Conservation (phyloP, 192 early-diverging fungal species). For the Nowakowskiella sp. region DNA sequence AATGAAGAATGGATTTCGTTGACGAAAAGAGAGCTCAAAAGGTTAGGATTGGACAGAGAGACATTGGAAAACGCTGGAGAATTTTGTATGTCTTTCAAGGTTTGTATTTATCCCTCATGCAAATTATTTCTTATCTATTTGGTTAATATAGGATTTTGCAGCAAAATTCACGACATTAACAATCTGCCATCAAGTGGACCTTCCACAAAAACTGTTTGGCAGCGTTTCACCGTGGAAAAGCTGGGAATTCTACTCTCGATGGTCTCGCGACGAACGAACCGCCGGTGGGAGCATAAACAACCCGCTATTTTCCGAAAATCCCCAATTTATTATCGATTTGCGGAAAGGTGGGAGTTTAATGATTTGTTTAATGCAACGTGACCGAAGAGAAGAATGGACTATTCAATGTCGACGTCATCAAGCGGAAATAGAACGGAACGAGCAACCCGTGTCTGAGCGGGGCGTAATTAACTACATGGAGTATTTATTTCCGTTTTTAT, state of each 20-base stretch:
- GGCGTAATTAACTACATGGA: no score
- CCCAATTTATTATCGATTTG: slow-evolving; percentile 26
- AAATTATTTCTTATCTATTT: slow-evolving; percentile 6
- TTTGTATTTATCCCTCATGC: slow-evolving; percentile 12
- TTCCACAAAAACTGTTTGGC: not conserved
- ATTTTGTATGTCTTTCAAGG: slow-evolving; percentile 42
- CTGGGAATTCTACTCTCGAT: slow-evolving; percentile 33
- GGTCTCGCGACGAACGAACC: slow-evolving; percentile 25
- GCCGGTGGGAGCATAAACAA: slow-evolving; percentile 37
- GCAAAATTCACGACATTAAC: slow-evolving; percentile 28
- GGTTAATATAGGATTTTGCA: slow-evolving; percentile 29
- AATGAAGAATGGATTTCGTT: slow-evolving; percentile 31
- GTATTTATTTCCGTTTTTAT: no score
- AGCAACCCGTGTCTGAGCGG: no score
- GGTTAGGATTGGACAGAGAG: slow-evolving; percentile 24
- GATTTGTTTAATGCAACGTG: slow-evolving; percentile 35
- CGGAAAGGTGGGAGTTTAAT: slow-evolving; percentile 13
- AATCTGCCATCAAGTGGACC: slow-evolving; percentile 33
- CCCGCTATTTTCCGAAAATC: slow-evolving; percentile 28
- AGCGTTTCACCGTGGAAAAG: slow-evolving; percentile 11
- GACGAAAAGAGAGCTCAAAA: slow-evolving; percentile 19
- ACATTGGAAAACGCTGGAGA: slow-evolving; percentile 23
- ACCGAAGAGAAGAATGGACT: no score
- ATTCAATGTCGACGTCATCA: no score
- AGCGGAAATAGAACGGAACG: no score